Percentiles rank a stretch among this genome's conserved stretches.
Conservation (phyloP, 352 stramenopile species). For the Pythium brassicae region DNA sequence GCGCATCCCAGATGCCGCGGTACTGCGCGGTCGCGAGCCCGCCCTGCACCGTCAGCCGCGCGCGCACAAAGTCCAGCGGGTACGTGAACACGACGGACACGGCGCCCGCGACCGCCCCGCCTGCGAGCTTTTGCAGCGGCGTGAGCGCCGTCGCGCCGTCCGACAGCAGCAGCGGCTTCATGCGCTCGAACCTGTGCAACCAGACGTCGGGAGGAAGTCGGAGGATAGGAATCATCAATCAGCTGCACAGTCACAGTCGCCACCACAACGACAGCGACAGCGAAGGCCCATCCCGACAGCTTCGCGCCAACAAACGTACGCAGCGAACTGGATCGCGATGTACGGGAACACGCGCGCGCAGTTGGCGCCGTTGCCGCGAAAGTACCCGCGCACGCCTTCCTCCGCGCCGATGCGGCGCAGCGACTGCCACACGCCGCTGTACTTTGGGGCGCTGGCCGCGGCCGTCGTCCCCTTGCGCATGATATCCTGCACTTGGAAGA, state of each 20-base stretch:
- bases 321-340: conserved; percentile 72
- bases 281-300: no score
- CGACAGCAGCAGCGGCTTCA: conserved; percentile 45
- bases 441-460: conserved; percentile 23
- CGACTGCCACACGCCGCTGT: conserved; percentile 50
- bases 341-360: conserved; percentile 77
- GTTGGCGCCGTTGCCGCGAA: conserved; percentile 80
- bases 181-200: conserved; percentile 40
- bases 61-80: conserved; percentile 67
- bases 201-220: neutral
- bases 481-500: conserved; percentile 76
- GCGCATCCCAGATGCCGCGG: conserved; percentile 51
- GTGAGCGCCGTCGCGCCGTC: conserved; percentile 35
- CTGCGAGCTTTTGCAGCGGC: conserved; percentile 45
- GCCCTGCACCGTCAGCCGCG: conserved; percentile 67
- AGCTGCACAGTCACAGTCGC: no score
- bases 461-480: conserved; percentile 13
- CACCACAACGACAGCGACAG: no score
- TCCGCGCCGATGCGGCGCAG: conserved; percentile 57
- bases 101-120: conserved; percentile 55
- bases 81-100: conserved; percentile 70
- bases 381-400: conserved; percentile 60
- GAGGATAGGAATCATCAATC: no score
- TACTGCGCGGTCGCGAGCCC: conserved; percentile 57
- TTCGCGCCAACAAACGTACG: conserved; percentile 25